Evolutionary conservation across 768 basidiomycete species (phyloP).

Genomic region (Favolaschia claudopus): DNA sequence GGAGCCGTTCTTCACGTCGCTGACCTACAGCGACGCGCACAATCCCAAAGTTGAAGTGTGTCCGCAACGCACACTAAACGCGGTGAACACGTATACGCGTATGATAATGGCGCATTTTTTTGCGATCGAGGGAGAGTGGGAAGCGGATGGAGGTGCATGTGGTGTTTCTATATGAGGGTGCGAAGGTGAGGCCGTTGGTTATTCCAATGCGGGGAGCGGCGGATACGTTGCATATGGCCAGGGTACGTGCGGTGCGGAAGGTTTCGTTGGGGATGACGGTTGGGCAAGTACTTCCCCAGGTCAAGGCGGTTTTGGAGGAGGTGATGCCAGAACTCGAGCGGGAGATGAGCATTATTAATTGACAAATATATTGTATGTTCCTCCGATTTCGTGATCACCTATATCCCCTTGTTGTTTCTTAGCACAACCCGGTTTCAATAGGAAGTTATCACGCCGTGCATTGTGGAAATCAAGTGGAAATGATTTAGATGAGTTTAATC

Average conservation of each 20-base stretch:
- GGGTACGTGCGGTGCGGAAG: not conserved
- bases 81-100: not conserved
- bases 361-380: constrained; percentile 22
- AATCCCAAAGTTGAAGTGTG: not conserved
- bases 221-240: not conserved
- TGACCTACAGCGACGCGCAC: not conserved
- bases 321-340: not conserved
- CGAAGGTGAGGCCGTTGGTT: not conserved
- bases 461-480: too few relatives aligned
- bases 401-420: too few relatives aligned
- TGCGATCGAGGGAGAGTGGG: not conserved
- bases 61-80: not conserved
- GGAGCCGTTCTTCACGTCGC: not conserved
- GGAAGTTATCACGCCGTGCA: too few relatives aligned
- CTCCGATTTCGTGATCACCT: too few relatives aligned
- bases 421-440: too few relatives aligned
- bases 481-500: too few relatives aligned
- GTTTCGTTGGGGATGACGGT: not conserved
- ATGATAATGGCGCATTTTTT: not conserved
- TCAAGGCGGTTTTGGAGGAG: not conserved
- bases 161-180: not conserved
- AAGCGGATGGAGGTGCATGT: constrained; percentile 2
- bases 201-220: not conserved
- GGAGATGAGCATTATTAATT: not conserved
- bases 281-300: not conserved